Evolutionary conservation across 1,284 basidiomycete species (phyloP).

Genomic region (Ustilago xerochloae): DNA sequence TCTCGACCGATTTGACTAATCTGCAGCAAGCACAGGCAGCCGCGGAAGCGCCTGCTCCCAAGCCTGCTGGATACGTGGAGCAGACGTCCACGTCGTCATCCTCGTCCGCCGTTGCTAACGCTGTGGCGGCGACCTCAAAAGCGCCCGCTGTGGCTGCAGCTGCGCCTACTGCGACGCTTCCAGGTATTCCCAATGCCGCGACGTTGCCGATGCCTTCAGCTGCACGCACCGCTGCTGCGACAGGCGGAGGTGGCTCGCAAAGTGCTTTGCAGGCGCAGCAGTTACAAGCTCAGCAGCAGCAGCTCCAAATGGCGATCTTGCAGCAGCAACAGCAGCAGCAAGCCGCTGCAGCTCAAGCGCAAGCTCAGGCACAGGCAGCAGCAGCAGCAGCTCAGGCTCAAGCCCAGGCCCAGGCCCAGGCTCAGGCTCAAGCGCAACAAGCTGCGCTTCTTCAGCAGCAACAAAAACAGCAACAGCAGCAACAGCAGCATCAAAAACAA

Average conservation of each 20-base stretch:
- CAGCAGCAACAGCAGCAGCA: constrained; percentile 50
- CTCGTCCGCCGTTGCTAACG: constrained; percentile 17
- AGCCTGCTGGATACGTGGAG: constrained; percentile 50
- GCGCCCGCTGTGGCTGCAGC: constrained; percentile 13
- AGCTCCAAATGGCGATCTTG: constrained; percentile 44
- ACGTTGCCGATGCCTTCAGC: constrained; percentile 38
- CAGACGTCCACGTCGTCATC: constrained; percentile 22
- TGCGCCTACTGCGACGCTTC: constrained; percentile 27
- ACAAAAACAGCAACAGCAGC: constrained; percentile 53
- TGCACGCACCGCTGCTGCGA: constrained; percentile 35
- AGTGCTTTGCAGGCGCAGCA: constrained; percentile 42
- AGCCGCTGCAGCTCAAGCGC: constrained; percentile 32
- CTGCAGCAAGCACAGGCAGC: constrained; percentile 65
- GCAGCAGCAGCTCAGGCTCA: constrained; percentile 46
- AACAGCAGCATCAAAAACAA: constrained; percentile 45
- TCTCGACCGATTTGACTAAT: constrained; percentile 65
- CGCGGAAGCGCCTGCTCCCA: constrained; percentile 51
- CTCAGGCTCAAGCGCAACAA: constrained; percentile 28
- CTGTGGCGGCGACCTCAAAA: constrained; percentile 25
- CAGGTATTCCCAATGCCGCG: constrained; percentile 22
- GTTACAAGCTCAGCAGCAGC: constrained; percentile 37
- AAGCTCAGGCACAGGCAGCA: constrained; percentile 11
- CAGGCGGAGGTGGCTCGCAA: constrained; percentile 35
- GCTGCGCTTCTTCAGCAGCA: constrained; percentile 53
- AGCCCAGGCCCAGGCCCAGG: constrained; percentile 37